phyloP scores from a whole-genome alignment of 441 rosid species.

The Erodium texanum region DNA sequence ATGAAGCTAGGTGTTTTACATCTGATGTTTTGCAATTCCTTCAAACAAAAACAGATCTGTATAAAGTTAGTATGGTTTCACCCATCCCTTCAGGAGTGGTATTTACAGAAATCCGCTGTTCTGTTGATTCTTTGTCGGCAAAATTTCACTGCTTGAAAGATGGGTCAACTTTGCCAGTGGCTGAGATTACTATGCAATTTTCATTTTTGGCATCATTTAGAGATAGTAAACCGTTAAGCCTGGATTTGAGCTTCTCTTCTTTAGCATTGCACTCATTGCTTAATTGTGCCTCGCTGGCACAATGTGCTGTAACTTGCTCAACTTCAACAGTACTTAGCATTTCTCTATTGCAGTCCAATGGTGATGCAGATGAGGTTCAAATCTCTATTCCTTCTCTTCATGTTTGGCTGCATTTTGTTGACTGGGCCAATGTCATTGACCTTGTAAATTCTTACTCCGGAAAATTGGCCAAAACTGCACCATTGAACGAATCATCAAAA shows the following conservation, averaged over 20 bases:
- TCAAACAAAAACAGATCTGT: constrained; percentile 37
- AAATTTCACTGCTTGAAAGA: constrained; percentile 31
- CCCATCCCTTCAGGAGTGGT: constrained; percentile 28
- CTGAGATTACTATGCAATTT: constrained; percentile 53
- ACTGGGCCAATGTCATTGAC: constrained; percentile 54
- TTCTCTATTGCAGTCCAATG: constrained; percentile 35
- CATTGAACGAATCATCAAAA: constrained; percentile 21
- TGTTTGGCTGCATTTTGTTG: constrained; percentile 60
- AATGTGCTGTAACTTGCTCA: constrained; percentile 34
- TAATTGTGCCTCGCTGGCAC: constrained; percentile 50
- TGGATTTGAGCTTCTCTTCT: constrained; percentile 47
- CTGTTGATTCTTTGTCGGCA: constrained; percentile 44
- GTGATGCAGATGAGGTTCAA: constrained; percentile 32
- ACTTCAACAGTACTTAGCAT: constrained; percentile 42
- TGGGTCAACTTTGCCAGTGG: constrained; percentile 38
- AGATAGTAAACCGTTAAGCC: constrained; percentile 34
- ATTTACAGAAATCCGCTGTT: constrained; percentile 38
- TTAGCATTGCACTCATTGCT: constrained; percentile 45
- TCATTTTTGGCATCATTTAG: constrained; percentile 45
- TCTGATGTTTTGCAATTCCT: constrained; percentile 54
- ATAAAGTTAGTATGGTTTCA: constrained; percentile 31
- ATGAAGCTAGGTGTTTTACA: constrained; percentile 47
- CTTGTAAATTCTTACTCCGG: constrained; percentile 31
- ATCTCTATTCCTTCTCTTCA: constrained; percentile 68
- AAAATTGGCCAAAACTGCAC: constrained; percentile 29